Evolutionary conservation across 1,284 basidiomycete genomes (phyloP).

Genomic region (Sporisorium graminicola): DNA sequence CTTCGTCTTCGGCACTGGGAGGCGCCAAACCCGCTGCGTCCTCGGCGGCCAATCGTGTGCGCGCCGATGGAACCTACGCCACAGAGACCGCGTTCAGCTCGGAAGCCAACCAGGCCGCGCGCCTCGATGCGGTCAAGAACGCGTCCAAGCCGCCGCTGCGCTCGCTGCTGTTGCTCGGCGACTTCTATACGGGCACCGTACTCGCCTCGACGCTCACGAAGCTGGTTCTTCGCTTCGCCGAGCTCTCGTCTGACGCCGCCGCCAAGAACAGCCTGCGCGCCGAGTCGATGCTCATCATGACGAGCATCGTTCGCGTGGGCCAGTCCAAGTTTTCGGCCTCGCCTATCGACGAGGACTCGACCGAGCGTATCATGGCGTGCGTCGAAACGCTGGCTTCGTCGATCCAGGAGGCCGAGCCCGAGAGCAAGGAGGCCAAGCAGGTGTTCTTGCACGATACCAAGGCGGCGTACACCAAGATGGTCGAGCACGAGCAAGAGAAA

Average conservation of each 20-base stretch:
- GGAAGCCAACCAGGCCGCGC: slow-evolving; percentile 75
- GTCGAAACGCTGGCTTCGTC: slow-evolving; percentile 83
- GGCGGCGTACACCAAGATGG: slow-evolving; percentile 93
- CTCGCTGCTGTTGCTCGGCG: slow-evolving; percentile 91
- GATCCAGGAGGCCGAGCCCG: slow-evolving; percentile 46
- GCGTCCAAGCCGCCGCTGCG: slow-evolving; percentile 91
- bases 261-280: slow-evolving; percentile 76
- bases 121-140: slow-evolving; percentile 83
- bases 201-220: slow-evolving; percentile 91
- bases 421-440: slow-evolving; percentile 78
- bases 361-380: slow-evolving; percentile 96
- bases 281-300: slow-evolving; percentile 99
- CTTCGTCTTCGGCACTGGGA: slow-evolving; percentile 42
- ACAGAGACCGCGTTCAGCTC: slow-evolving; percentile 91
- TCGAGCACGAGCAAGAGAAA: slow-evolving; percentile 77
- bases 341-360: slow-evolving; percentile 97
- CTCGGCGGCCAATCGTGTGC: slow-evolving; percentile 75
- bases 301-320: slow-evolving; percentile 93
- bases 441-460: slow-evolving; percentile 95
- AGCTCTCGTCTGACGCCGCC: slow-evolving; percentile 77
- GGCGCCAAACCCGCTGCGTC: slow-evolving; percentile 70
- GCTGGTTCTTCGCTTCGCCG: slow-evolving; percentile 85
- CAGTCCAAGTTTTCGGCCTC: slow-evolving; percentile 94
- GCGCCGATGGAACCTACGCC: slow-evolving; percentile 97
- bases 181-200: slow-evolving; percentile 95